Percentiles rank a stretch among this genome's conserved stretches.
phyloP scores from a whole-genome alignment of 495 filamentous ascomycete species.

The Thozetella sp. region DNA sequence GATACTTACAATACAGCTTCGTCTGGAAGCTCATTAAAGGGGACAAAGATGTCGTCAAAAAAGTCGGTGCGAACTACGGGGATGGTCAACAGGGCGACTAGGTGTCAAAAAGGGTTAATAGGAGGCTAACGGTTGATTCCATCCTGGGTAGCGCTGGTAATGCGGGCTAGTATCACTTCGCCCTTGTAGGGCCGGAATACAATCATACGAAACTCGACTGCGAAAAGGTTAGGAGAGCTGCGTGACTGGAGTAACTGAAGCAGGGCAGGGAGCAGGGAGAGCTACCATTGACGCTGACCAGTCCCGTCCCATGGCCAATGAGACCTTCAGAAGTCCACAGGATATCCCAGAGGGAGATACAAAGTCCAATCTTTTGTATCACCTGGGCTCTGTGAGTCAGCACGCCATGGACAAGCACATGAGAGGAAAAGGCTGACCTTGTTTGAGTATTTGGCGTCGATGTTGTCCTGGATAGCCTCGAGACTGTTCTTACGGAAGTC shows the following conservation, averaged over 20 bases:
- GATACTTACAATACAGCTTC: conserved; percentile 70
- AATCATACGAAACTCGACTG: conserved; percentile 90
- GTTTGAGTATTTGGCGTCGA: conserved; percentile 95
- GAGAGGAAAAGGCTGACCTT: conserved; percentile 54
- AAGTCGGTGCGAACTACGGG: conserved; percentile 77
- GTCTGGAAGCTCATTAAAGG: conserved; percentile 68
- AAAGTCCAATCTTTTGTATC: conserved; percentile 79
- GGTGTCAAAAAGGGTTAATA: conserved; percentile 4
- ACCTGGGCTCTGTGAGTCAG: conserved; percentile 14
- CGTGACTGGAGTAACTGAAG: not conserved
- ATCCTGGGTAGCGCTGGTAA: conserved; percentile 65
- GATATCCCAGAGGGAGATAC: conserved; percentile 88
- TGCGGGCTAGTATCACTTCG: conserved; percentile 83
- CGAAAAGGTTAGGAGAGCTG: conserved; percentile 7
- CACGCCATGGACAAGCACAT: not conserved
- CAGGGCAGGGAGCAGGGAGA: conserved; percentile 3
- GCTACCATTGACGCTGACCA: conserved; percentile 88
- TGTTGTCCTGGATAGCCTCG: conserved; percentile 85
- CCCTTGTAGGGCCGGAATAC: conserved; percentile 94
- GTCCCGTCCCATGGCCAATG: conserved; percentile 86
- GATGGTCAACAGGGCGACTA: conserved; percentile 2
- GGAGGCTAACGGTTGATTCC: conserved; percentile 82
- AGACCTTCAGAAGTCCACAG: conserved; percentile 85
- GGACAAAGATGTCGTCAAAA: conserved; percentile 87
- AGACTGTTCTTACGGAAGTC: conserved; percentile 80